Evolutionary conservation across 2,329 filamentous ascomycete genomes (phyloP).

Genomic region (Trichoderma semiorbis): DNA sequence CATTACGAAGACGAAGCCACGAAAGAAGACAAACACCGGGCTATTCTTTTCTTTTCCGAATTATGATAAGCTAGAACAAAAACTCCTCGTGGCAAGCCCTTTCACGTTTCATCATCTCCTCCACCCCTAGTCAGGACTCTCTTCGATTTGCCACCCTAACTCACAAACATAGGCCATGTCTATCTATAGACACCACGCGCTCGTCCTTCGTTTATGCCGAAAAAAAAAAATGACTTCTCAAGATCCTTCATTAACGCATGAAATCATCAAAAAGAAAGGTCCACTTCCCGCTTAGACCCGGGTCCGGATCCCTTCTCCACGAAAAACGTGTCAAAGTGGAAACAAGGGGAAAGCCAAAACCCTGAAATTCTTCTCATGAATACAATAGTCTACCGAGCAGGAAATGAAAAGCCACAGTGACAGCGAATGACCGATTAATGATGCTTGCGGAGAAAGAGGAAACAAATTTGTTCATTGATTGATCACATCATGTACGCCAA

Average conservation of each 20-base stretch:
- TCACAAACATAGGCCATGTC: neutral
- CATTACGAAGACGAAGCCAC: neutral
- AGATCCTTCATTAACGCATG: neutral
- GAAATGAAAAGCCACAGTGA: neutral
- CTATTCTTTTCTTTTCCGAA: neutral
- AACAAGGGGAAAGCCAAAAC: neutral
- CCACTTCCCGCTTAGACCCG: conserved; percentile 10
- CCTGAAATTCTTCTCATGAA: neutral
- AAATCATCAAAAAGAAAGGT: neutral
- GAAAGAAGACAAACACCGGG: neutral
- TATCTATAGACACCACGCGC: neutral
- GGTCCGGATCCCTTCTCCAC: neutral
- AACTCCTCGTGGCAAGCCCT: neutral
- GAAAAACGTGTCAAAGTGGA: neutral
- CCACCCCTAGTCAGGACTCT: neutral
- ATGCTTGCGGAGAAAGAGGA: neutral
- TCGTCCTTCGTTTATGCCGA: neutral
- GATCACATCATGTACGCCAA: neutral
- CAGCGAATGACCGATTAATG: neutral
- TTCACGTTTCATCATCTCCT: neutral
- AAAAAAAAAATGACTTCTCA: neutral
- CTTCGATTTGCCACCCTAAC: neutral
- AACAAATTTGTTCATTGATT: neutral
- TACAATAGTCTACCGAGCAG: neutral
- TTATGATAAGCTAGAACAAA: neutral